phyloP scores from a whole-genome alignment of 2,329 filamentous ascomycete species.

The Ophiostoma populinum region DNA sequence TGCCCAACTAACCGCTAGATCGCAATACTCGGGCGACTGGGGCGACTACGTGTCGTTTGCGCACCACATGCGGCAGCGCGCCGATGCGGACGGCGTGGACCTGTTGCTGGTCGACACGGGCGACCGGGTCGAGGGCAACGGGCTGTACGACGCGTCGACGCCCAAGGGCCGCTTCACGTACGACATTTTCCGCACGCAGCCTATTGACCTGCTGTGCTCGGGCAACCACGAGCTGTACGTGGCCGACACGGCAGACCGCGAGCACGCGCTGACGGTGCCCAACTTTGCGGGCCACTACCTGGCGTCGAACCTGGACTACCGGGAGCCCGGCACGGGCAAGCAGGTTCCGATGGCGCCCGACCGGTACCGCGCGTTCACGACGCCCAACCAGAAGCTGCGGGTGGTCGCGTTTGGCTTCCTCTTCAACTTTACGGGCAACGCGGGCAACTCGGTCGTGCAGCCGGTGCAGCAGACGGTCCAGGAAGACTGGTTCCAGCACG shows the following conservation, averaged over 20 bases:
- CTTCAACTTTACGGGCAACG: constrained; percentile 82
- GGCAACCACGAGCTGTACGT: constrained; percentile 96
- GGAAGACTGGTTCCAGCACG: constrained; percentile 76
- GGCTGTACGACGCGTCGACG: constrained; percentile 74
- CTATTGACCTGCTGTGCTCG: constrained; percentile 67
- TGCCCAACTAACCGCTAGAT: constrained; percentile 25
- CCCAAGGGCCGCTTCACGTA: constrained; percentile 83
- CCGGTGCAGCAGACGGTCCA: constrained; percentile 64
- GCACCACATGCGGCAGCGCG: constrained; percentile 59
- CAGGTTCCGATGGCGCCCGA: constrained; percentile 55
- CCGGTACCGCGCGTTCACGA: constrained; percentile 77
- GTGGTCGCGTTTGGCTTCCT: constrained; percentile 86
- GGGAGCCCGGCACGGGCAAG: constrained; percentile 47
- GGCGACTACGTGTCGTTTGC: constrained; percentile 94
- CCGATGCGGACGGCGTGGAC: constrained; percentile 64
- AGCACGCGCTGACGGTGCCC: constrained; percentile 65
- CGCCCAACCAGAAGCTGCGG: constrained; percentile 70
- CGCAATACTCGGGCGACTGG: constrained; percentile 92
- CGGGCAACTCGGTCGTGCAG: constrained; percentile 77
- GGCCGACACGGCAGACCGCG: constrained; percentile 55
- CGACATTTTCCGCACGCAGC: constrained; percentile 68
- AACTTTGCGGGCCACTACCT: constrained; percentile 69
- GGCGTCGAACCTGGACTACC: constrained; percentile 84
- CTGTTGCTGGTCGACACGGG: constrained; percentile 91
- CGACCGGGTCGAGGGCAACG: constrained; percentile 83